These are phyloP conservation scores for Mycosphaerella sp. DNA, from an alignment of 2,329 filamentous ascomycete genomes.

Conservation along the genomic window DNA sequence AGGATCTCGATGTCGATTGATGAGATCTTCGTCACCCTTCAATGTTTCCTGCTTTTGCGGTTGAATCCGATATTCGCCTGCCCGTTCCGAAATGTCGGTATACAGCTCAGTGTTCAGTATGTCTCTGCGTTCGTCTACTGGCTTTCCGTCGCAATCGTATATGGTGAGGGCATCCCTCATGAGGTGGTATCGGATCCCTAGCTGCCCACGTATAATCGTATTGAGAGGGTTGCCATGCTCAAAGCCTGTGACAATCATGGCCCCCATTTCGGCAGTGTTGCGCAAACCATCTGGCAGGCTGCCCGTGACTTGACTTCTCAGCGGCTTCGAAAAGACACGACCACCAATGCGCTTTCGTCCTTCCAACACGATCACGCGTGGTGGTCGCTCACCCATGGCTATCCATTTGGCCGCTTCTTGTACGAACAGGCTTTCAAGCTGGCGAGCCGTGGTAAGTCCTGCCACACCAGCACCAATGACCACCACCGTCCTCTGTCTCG, in stretches of 20 bases:
- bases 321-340: slow-evolving; percentile 79
- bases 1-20: slow-evolving; percentile 77
- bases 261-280: slow-evolving; percentile 91
- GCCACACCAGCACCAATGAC: slow-evolving; percentile 93
- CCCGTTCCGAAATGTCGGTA: slow-evolving; percentile 88
- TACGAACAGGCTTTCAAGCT: slow-evolving; percentile 76
- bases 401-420: slow-evolving; percentile 68
- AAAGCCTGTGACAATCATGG: slow-evolving; percentile 97
- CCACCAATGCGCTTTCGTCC: slow-evolving; percentile 83
- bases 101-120: slow-evolving; percentile 83
- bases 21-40: slow-evolving; percentile 73
- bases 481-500: slow-evolving; percentile 66
- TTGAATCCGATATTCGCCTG: slow-evolving; percentile 84
- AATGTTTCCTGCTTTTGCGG: slow-evolving; percentile 62
- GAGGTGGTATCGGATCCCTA: slow-evolving; percentile 78
- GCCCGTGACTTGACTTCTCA: slow-evolving; percentile 54
- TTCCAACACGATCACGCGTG: slow-evolving; percentile 75
- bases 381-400: slow-evolving; percentile 60
- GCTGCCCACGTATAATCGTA: slow-evolving; percentile 80
- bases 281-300: slow-evolving; percentile 49
- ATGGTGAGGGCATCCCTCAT: slow-evolving; percentile 76
- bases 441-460: slow-evolving; percentile 83
- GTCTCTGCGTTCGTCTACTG: slow-evolving; percentile 74
- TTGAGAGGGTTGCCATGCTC: slow-evolving; percentile 93
- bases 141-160: slow-evolving; percentile 73